Base-by-base conservation (phyloP, 306 rosid species). In the peach (Prunus persica) region DNA sequence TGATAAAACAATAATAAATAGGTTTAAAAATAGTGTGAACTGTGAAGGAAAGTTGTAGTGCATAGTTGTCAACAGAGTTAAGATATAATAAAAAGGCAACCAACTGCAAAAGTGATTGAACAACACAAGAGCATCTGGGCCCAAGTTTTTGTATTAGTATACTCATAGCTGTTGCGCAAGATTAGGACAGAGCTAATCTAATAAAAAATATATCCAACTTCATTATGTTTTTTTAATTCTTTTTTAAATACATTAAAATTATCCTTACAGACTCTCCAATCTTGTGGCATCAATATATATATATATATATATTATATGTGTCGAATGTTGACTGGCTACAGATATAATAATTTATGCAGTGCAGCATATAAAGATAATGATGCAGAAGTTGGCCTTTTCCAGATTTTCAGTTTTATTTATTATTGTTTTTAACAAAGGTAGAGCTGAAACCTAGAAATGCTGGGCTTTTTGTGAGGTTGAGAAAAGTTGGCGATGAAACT, bases 161-260 rank as follows among this genome's bases (percentile, higher is more conserved):
- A 71, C 69, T 76, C 67, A 71, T 75, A 49, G 60, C 51, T 83
- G 83, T 71, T 65, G 66, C 34, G 45, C 52, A 72, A 83, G 65
- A 51, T 65, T 5, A 58, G 65, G 71, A 76, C 81, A 78, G 19
- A 47, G 65, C 41, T 2, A 20, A 82, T 28, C 28, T 2, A 20
- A 82, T 28, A 54, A 19, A 2, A 54, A 19, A 2, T 61, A 83
- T 46, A n/a, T 18, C 38, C 12, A 46, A 54, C 55, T n/a, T 58
- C 51, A 72, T 73, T 49, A 61, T 76, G 66, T 34, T 65, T 8
- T 63, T 65, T 24, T 32, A 4, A 34, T 34, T 34, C 2, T 6
- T 34, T 22, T 54, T 51, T 45, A 52, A 61, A 65, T 43, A 62
- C 63, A 55, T 28, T n/a, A 58, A 34, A 34, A 50, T 68, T 46